Evolutionary conservation across 2,329 filamentous ascomycete species (phyloP).

Genomic region (Chrysoporthe deuterocubensis): DNA sequence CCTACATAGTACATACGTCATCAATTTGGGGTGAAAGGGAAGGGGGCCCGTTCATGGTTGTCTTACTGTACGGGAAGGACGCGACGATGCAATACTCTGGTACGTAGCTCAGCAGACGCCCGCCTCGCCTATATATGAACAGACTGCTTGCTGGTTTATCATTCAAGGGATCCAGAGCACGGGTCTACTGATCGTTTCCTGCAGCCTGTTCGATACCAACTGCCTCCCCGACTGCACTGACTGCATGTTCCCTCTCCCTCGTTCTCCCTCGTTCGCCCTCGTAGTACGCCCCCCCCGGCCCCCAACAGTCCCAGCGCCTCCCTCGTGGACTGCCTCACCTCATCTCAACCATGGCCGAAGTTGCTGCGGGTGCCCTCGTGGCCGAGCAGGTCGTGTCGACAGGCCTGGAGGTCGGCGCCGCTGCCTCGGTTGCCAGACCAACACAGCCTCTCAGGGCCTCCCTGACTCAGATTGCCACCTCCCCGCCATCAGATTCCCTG

Average conservation of each 20-base stretch:
- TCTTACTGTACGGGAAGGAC: background rate
- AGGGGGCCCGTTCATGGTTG: background rate
- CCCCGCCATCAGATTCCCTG: slow-evolving; percentile 36
- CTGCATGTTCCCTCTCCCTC: too few relatives aligned
- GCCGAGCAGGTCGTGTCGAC: slow-evolving; percentile 48
- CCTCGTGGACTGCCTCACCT: background rate
- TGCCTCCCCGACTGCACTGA: too few relatives aligned
- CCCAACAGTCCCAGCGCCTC: too few relatives aligned
- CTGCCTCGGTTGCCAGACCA: slow-evolving; percentile 52
- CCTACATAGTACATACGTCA: background rate
- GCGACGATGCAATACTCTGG: background rate
- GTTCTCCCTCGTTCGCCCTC: too few relatives aligned
- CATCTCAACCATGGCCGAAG: slow-evolving; percentile 41
- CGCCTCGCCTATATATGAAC: too few relatives aligned
- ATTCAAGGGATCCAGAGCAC: too few relatives aligned
- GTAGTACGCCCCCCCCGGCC: too few relatives aligned
- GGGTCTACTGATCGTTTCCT: too few relatives aligned
- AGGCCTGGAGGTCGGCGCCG: slow-evolving; percentile 44
- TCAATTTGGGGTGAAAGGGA: background rate
- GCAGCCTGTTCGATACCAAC: too few relatives aligned
- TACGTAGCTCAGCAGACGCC: too few relatives aligned
- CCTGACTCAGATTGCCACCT: slow-evolving; percentile 50
- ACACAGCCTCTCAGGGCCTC: slow-evolving; percentile 56
- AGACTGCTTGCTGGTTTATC: too few relatives aligned
- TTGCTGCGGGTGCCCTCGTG: slow-evolving; percentile 43